These are phyloP conservation scores for Eucalyptus rudis DNA, from an alignment of 345 rosid genomes.

Conservation along the genomic window DNA sequence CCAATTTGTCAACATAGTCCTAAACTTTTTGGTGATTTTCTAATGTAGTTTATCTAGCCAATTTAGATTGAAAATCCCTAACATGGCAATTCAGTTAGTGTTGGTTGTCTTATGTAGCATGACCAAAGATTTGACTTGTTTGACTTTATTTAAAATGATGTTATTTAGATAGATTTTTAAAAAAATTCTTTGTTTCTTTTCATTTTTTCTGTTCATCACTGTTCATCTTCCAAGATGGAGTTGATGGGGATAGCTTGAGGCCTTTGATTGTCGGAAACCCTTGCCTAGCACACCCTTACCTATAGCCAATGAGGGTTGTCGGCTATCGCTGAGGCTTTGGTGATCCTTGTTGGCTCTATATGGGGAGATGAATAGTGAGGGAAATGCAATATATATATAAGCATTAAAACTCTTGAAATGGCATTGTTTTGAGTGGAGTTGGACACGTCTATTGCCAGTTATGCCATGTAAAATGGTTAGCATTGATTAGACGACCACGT, in stretches of 20 bases:
- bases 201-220: neutral
- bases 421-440: neutral
- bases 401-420: too few relatives aligned
- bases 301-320: neutral
- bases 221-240: neutral
- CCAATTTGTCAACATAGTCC: neutral
- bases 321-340: neutral
- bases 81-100: neutral
- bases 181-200: neutral
- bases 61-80: fast-evolving
- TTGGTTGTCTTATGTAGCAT: neutral
- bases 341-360: neutral
- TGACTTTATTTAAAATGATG: neutral
- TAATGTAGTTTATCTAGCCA: neutral
- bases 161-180: neutral
- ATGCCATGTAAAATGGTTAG: neutral
- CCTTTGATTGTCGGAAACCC: neutral
- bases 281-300: neutral
- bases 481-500: fast-evolving
- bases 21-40: neutral
- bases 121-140: too few relatives aligned
- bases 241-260: neutral
- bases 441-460: neutral
- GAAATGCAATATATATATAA: too few relatives aligned
- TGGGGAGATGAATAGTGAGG: neutral